Percentiles rank a stretch among this genome's conserved stretches.
These are phyloP conservation scores for Penicillium sp. DNA, from an alignment of 2,329 filamentous ascomycete species.

Conservation along the genomic window DNA sequence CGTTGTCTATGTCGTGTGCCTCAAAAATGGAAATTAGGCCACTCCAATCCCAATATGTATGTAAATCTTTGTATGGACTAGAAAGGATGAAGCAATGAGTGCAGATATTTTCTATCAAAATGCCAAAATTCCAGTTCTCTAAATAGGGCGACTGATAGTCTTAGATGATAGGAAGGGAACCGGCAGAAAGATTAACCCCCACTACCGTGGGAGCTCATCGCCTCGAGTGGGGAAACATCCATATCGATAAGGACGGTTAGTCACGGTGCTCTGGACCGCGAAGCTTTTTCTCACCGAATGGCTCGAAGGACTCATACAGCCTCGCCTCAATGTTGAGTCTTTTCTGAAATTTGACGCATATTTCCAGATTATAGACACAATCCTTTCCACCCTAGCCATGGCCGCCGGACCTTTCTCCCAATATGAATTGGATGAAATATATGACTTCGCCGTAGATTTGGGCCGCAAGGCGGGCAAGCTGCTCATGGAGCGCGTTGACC, in stretches of 20 bases:
- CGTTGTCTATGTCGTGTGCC: too few species aligned
- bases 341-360: neutral
- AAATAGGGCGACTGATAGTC: too few species aligned
- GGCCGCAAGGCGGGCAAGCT: conserved; percentile 68
- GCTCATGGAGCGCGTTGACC: conserved; percentile 63
- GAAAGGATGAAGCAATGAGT: too few species aligned
- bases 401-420: conserved; percentile 22
- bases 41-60: too few species aligned
- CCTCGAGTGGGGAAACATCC: neutral
- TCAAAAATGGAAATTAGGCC: too few species aligned
- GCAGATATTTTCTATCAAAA: too few species aligned
- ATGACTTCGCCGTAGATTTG: conserved; percentile 68
- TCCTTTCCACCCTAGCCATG: conserved; percentile 16
- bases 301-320: neutral
- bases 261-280: neutral
- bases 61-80: too few species aligned
- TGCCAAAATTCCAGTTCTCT: too few species aligned
- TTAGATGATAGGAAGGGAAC: neutral
- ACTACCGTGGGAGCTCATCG: neutral
- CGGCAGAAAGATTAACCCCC: neutral
- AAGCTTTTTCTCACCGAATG: conserved; percentile 1
- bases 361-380: neutral
- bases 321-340: neutral
- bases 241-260: conserved; percentile 1
- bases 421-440: conserved; percentile 62